Conservation (phyloP, 257 asterid genomes). For the Solanum rostratum region DNA sequence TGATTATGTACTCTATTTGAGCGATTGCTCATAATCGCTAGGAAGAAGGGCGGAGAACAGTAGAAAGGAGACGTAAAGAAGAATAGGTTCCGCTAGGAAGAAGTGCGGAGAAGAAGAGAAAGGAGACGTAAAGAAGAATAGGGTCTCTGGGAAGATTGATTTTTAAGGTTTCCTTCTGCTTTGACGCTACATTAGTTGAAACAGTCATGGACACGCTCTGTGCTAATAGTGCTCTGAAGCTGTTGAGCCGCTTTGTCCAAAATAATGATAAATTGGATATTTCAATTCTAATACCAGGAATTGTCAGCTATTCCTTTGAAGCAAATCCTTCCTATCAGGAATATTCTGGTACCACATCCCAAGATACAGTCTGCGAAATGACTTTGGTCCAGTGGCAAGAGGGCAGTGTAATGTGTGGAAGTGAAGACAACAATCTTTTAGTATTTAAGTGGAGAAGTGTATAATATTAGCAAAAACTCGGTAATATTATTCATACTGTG, state of each 20-base stretch:
- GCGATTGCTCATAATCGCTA: too few relatives aligned
- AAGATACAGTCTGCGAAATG: slow-evolving; percentile 2
- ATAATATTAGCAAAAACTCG: too few relatives aligned
- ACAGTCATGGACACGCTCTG: neutral
- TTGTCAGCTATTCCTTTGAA: neutral
- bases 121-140: neutral
- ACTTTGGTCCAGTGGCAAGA: neutral
- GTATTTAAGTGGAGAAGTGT: neutral
- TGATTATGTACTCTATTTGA: too few relatives aligned
- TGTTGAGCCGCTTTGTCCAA: neutral
- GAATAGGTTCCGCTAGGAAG: neutral
- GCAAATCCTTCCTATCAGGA: slow-evolving; percentile 20
- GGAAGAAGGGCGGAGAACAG: too few relatives aligned
- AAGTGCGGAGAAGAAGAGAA: neutral
- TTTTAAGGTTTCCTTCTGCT: neutral
- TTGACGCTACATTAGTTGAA: neutral
- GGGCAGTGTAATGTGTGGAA: neutral
- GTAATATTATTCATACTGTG: neutral
- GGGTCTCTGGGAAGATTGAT: too few relatives aligned
- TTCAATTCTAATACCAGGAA: neutral
- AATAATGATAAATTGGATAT: neutral
- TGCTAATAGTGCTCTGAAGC: neutral
- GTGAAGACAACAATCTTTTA: neutral
- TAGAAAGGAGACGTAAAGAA: too few relatives aligned
- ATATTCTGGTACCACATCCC: slow-evolving; percentile 18